These are phyloP conservation scores for Antitrichia curtipendula DNA, from an alignment of 225 moss, liverwort and hornwort genomes.

Conservation along the genomic window DNA sequence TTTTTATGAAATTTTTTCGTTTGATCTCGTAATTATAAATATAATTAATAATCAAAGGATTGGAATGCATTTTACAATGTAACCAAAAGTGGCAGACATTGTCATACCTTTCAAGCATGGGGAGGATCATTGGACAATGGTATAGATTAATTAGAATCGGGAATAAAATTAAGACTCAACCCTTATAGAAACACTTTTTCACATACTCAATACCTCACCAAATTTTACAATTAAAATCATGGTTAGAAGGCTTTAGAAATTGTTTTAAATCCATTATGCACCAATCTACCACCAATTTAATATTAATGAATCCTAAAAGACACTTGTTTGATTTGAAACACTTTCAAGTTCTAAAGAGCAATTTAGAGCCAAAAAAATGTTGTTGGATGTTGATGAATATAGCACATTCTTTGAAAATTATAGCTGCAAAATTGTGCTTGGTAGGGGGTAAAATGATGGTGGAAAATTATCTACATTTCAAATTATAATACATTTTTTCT, in stretches of 20 bases:
- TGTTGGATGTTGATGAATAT: not conserved
- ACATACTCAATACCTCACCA: not conserved
- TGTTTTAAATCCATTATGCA: not conserved
- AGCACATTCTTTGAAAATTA: not conserved
- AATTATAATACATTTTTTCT: rapidly evolving
- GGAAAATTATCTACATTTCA: rapidly evolving
- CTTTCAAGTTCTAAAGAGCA: not conserved
- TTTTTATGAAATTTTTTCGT: rapidly evolving
- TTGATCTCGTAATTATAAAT: too few species aligned
- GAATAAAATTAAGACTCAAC: not conserved
- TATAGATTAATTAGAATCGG: not conserved
- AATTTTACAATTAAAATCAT: not conserved
- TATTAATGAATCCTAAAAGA: not conserved
- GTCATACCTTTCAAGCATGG: too few species aligned
- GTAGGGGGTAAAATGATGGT: rapidly evolving
- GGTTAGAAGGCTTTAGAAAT: not conserved
- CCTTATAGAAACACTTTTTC: rapidly evolving
- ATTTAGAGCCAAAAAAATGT: not conserved
- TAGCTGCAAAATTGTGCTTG: not conserved
- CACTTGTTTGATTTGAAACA: not conserved
- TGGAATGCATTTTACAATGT: too few species aligned
- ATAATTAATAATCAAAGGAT: too few species aligned
- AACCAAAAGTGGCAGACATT: too few species aligned
- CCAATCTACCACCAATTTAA: not conserved
- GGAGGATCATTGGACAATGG: not conserved